These are phyloP conservation scores for Clitopilus passeckerianus DNA, from an alignment of 768 basidiomycete species.

Conservation along the genomic window DNA sequence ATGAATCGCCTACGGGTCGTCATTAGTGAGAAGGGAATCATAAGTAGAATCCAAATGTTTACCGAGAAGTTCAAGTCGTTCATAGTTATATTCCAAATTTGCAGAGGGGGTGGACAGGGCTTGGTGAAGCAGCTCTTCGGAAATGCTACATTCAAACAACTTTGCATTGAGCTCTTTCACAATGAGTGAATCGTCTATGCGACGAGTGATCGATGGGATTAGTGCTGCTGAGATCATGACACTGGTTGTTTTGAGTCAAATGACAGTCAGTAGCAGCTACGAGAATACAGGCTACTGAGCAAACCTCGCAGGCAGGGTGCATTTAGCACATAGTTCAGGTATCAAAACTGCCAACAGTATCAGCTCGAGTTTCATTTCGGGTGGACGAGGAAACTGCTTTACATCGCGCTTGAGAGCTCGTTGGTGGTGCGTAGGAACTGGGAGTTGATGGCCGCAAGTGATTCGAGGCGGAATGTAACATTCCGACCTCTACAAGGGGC, in stretches of 20 bases:
- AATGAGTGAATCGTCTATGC: constrained; percentile 70
- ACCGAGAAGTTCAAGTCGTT: constrained; percentile 83
- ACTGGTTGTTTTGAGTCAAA: background rate
- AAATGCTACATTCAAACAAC: constrained; percentile 58
- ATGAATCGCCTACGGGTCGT: constrained; percentile 64
- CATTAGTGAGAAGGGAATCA: background rate
- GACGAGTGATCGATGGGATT: constrained; percentile 68
- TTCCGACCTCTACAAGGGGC: constrained; percentile 66
- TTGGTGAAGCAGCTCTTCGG: constrained; percentile 53
- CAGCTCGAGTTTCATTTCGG: background rate
- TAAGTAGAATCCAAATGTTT: constrained; percentile 9
- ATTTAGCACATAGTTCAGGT: constrained; percentile 75
- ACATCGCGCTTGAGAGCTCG: constrained; percentile 56
- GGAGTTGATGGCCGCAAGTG: constrained; percentile 53
- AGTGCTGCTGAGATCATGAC: constrained; percentile 52
- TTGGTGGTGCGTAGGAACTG: constrained; percentile 24
- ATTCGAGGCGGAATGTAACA: constrained; percentile 46
- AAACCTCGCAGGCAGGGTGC: constrained; percentile 70
- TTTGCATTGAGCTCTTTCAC: constrained; percentile 74
- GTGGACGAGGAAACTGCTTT: constrained; percentile 13
- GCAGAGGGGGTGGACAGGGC: constrained; percentile 72
- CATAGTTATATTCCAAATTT: constrained; percentile 70
- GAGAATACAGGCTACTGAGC: background rate
- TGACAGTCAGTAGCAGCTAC: constrained; percentile 1
- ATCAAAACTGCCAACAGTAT: constrained; percentile 54